Evolutionary conservation across 2,329 filamentous ascomycete genomes (phyloP), one percentile per base, ranked within the genome.

Genomic region (Microdochium nivale): DNA sequence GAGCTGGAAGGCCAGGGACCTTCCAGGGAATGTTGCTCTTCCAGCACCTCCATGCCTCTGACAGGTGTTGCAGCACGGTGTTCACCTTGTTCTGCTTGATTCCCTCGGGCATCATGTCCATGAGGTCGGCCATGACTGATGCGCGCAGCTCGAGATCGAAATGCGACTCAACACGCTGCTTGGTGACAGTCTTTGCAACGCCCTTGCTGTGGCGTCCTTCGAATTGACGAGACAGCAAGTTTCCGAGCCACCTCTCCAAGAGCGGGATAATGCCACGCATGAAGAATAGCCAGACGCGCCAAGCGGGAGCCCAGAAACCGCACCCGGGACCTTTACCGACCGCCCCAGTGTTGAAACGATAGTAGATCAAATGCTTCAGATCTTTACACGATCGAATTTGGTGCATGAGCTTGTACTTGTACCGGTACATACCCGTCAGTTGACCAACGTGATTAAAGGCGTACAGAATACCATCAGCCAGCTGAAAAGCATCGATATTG

Each of bases 21-120:
- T 99, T 99, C 94, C 94, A 99, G 0, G 94, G 94, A 59, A 99
- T 99, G 65, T 99, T 99, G 72, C 91, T 96, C 84, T 99, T 99
- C 94, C 94, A 99, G 74, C 94, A 99, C 73, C 94, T 83, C 94
- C 94, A 99, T 14, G 94, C 94, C 73, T 99, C 94, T 0, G 92
- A 97, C 43, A 99, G 73, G 78, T 99, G 95, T 65, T 97, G 94
- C 51, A 99, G 75, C 46, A 99, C 92, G 1, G 91, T 96, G 69
- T 99, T 96, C 69, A 99, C 90, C 73, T 99, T 99, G 75, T 94
- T 99, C 67, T 99, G 94, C 70, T 96, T 96, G 74, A 99, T 97
- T 59, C 94, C 94, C 67, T 99, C 95, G 0, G 94, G 94, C 94
- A 99, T 99, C 95, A 99, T 99, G 64, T 99, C 94, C 88, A 96